phyloP scores from a whole-genome alignment of 495 filamentous ascomycete genomes.

The Chaetomidium leptoderma region DNA sequence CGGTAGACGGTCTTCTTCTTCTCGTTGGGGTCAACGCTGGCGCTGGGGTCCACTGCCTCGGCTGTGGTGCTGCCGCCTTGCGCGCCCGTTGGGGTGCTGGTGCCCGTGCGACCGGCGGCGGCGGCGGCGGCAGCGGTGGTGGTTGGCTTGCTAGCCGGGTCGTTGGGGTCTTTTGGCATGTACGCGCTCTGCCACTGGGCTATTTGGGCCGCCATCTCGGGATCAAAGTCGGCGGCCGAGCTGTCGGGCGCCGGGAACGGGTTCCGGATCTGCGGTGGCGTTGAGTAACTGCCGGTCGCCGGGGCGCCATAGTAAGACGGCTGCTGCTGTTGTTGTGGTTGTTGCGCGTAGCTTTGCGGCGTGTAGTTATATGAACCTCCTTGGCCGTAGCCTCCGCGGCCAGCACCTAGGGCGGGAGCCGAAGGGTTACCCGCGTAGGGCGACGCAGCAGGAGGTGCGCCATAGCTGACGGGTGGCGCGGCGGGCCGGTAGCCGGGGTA shows the following conservation, averaged over 20 bases:
- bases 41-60: constrained; percentile 38
- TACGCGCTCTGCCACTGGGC: constrained; percentile 97
- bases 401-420: constrained; percentile 28
- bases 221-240: constrained; percentile 55
- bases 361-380: constrained; percentile 43
- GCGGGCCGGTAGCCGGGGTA: constrained; percentile 32
- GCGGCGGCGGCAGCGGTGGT: no score
- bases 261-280: constrained; percentile 75
- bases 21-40: constrained; percentile 22
- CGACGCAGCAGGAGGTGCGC: constrained; percentile 32
- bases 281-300: constrained; percentile 40
- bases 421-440: constrained; percentile 34
- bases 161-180: constrained; percentile 50
- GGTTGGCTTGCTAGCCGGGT: constrained; percentile 31
- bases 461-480: constrained; percentile 37
- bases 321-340: no score
- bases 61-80: constrained; percentile 22
- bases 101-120: constrained; percentile 17
- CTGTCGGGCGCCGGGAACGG: constrained; percentile 69
- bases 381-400: constrained; percentile 33
- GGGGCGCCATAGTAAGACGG: constrained; percentile 29
- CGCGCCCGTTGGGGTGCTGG: constrained; percentile 23
- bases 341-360: constrained; percentile 32
- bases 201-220: constrained; percentile 87
- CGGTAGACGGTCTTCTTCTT: constrained; percentile 74